Base-by-base conservation (phyloP, 2,329 filamentous ascomycete genomes). In the Fusarium sacchari region DNA sequence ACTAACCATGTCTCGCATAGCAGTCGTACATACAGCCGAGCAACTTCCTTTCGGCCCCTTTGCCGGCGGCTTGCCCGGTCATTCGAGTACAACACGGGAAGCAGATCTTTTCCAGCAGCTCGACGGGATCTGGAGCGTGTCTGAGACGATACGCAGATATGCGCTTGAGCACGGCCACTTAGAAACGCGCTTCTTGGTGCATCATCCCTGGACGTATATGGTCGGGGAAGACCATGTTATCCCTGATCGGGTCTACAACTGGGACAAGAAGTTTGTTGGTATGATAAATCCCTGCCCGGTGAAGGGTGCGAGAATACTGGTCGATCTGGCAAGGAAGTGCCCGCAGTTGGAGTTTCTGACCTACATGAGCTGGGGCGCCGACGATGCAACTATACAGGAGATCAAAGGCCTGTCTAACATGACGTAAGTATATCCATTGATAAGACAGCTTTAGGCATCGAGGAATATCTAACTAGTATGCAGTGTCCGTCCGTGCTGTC, bases 381-480 rank as follows among this genome's bases (percentile, higher is more conserved):
- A 32, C 2, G 20, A 37, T 10, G 11, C 20, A 7, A 40, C 40
- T 7, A 11, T 26, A 8, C 22, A 59, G 7, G n/a, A 62, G 6
- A 59, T 59, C 22, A 20, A 32, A 34, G 12, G 8, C 7, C 10
- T 47, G 18, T 24, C 53, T 0, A 64, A 64, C 42, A 47, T 64
- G 39, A 42, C 43, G 60, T 64, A 17, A 60, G 60, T 20, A 1
- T 8, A 5, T 6, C 3, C 0, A 15, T 30, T 13, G 1, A 18
- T 1, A 4, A 28, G 2, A 4, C 15, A 3, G 4, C 1, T 3
- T 10, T 22, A 15, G 1, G 14, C 8, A 5, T 3, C 0, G 12
- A 26, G 4, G 0, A 24, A 34, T 20, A 4, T 14, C 32, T 52
- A 2, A 52, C 32, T 0, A 11, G 1, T 24, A 4, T 17, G 7